phyloP scores from a whole-genome alignment of 2,329 filamentous ascomycete genomes.

The Corinectria fuckeliana region DNA sequence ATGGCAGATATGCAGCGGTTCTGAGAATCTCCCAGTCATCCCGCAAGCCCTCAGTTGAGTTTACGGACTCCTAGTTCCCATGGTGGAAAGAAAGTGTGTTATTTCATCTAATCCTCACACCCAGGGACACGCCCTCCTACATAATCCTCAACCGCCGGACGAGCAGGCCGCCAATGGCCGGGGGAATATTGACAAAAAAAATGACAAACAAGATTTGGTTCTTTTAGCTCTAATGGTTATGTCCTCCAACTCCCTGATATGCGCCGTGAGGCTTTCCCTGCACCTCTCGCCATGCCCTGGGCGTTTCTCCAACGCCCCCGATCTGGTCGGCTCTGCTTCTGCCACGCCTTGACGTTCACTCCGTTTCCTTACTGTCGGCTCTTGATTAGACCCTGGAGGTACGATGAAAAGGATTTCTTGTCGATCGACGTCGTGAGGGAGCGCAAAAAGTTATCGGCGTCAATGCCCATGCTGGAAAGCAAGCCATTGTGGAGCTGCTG shows the following conservation, averaged over 20 bases:
- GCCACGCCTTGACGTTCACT: not conserved
- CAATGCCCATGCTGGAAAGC: constrained; percentile 69
- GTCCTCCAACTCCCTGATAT: constrained; percentile 40
- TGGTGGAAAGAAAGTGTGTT: constrained; percentile 7
- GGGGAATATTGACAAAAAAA: constrained; percentile 37
- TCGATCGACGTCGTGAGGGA: constrained; percentile 65
- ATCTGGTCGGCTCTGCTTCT: constrained; percentile 35
- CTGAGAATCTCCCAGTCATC: too few relatives aligned
- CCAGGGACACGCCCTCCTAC: not conserved
- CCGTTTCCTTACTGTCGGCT: constrained; percentile 42
- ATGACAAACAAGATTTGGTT: constrained; percentile 36
- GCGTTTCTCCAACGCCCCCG: constrained; percentile 38
- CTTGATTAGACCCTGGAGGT: constrained; percentile 66
- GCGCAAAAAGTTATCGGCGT: constrained; percentile 65
- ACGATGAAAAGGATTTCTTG: constrained; percentile 68
- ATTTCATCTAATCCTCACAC: constrained; percentile 15
- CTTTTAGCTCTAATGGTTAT: constrained; percentile 40
- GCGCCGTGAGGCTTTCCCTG: constrained; percentile 36
- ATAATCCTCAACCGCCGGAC: constrained; percentile 14
- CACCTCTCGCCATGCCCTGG: constrained; percentile 12
- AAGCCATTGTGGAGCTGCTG: constrained; percentile 69
- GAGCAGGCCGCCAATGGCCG: constrained; percentile 27
- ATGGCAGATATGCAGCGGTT: too few relatives aligned
- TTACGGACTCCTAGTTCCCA: too few relatives aligned
- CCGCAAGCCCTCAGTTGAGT: too few relatives aligned